Conservation (phyloP, 768 basidiomycete genomes). For the Mycena floridula region DNA sequence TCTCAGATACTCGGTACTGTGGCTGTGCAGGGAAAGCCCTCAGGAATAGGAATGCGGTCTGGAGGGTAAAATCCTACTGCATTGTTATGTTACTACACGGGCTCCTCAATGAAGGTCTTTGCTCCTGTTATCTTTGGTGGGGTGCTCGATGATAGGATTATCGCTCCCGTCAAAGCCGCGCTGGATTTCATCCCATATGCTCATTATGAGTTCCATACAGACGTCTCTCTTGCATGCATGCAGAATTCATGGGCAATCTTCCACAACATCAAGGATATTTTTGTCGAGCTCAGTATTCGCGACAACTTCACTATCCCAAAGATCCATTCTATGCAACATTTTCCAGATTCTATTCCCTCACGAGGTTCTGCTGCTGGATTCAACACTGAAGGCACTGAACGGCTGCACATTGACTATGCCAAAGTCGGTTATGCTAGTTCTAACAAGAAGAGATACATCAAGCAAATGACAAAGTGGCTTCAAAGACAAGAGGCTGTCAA, state of each 20-base stretch:
- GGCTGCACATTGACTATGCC: conserved; percentile 29
- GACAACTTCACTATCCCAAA: conserved; percentile 9
- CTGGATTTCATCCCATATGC: conserved; percentile 17
- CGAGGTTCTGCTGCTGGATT: conserved; percentile 11
- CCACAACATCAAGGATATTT: conserved; percentile 11
- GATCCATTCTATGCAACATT: conserved; percentile 7
- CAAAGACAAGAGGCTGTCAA: no score
- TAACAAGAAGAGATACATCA: conserved; percentile 16
- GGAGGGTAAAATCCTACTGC: no score
- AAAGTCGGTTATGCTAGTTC: conserved; percentile 16
- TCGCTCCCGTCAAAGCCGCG: conserved; percentile 6
- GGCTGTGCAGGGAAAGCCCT: no score
- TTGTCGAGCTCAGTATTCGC: conserved; percentile 4
- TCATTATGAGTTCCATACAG: conserved; percentile 4
- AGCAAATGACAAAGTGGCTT: no score
- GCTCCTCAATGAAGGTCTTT: no score
- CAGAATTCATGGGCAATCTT: conserved; percentile 7
- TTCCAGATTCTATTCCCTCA: conserved; percentile 2
- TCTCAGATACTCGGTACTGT: no score
- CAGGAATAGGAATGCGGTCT: no score
- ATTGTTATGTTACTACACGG: no score
- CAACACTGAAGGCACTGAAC: no score
- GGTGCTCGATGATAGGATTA: background rate
- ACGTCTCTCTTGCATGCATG: conserved; percentile 2
- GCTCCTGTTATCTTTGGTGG: no score